Evolutionary conservation across 257 asterid genomes (phyloP).

Genomic region (Ajuga chamaepitys): DNA sequence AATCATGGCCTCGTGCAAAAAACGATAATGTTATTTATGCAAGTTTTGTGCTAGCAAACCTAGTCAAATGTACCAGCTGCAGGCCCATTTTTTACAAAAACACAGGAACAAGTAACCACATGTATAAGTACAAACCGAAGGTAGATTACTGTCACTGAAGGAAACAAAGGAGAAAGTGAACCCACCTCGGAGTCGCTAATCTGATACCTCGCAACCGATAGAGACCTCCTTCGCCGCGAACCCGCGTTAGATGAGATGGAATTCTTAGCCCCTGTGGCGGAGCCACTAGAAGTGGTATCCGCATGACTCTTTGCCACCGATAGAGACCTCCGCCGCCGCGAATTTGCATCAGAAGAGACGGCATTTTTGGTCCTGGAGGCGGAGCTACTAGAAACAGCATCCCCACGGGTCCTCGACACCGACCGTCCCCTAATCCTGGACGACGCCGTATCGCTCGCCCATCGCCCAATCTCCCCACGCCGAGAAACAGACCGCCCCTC

Average conservation of each 20-base stretch:
- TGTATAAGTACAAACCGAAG: neutral
- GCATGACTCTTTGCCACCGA: constrained; percentile 42
- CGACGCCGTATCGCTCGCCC: constrained; percentile 83
- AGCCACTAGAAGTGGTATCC: neutral
- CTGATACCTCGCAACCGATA: constrained; percentile 49
- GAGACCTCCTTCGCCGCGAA: constrained; percentile 38
- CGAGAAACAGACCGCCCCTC: constrained; percentile 36
- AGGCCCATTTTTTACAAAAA: too few species aligned
- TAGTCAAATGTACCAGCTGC: too few species aligned
- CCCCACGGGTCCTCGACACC: constrained; percentile 43
- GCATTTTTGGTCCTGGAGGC: constrained; percentile 22
- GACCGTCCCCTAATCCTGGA: constrained; percentile 75
- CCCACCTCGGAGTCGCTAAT: constrained; percentile 66
- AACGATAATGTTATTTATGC: neutral
- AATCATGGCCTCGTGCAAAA: neutral
- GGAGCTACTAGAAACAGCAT: constrained; percentile 24
- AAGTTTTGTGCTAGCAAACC: neutral
- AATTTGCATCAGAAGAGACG: constrained; percentile 28
- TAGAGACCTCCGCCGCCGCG: constrained; percentile 59
- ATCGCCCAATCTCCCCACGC: constrained; percentile 54
- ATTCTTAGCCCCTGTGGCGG: constrained; percentile 13
- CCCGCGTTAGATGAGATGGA: neutral
- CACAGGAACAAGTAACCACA: neutral
- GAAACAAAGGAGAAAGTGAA: constrained; percentile 2
- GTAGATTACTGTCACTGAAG: neutral